phyloP scores from a whole-genome alignment of 2,329 filamentous ascomycete genomes.

The Berkeleyomyces basicola region DNA sequence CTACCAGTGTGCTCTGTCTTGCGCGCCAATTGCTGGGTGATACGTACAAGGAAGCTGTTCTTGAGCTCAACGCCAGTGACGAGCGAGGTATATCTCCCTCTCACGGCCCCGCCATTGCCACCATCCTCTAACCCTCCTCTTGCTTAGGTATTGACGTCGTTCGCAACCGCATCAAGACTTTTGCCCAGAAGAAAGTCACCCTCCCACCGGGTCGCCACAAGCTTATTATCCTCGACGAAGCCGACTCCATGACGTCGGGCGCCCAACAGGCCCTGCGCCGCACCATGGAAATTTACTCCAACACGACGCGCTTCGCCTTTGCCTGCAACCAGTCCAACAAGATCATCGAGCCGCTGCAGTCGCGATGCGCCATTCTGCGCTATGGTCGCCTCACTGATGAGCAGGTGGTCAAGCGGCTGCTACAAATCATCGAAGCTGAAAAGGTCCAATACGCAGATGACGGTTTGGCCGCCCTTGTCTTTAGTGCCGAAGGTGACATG shows the following conservation, averaged over 20 bases:
- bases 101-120: too few species aligned
- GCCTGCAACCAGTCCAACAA: constrained; percentile 98
- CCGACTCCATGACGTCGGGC: constrained; percentile 93
- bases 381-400: constrained; percentile 85
- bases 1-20: constrained; percentile 83
- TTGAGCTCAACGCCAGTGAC: constrained; percentile 92
- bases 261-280: constrained; percentile 87
- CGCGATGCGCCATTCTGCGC: constrained; percentile 84
- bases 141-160: constrained; percentile 79
- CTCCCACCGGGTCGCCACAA: constrained; percentile 83
- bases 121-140: constrained; percentile 23
- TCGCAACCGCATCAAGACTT: constrained; percentile 91
- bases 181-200: constrained; percentile 97
- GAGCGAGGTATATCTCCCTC: constrained; percentile 48
- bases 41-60: constrained; percentile 89
- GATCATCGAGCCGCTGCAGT: constrained; percentile 98
- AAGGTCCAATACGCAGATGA: constrained; percentile 83
- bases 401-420: constrained; percentile 75
- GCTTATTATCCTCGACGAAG: constrained; percentile 92
- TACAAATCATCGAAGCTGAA: constrained; percentile 88
- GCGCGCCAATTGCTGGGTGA: constrained; percentile 83
- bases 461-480: constrained; percentile 86
- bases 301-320: constrained; percentile 92
- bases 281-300: constrained; percentile 98
- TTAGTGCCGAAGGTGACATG: constrained; percentile 97